Evolutionary conservation across 768 basidiomycete genomes (phyloP), one percentile per base, ranked within the genome.

Genomic region (Trametes coccinea): DNA sequence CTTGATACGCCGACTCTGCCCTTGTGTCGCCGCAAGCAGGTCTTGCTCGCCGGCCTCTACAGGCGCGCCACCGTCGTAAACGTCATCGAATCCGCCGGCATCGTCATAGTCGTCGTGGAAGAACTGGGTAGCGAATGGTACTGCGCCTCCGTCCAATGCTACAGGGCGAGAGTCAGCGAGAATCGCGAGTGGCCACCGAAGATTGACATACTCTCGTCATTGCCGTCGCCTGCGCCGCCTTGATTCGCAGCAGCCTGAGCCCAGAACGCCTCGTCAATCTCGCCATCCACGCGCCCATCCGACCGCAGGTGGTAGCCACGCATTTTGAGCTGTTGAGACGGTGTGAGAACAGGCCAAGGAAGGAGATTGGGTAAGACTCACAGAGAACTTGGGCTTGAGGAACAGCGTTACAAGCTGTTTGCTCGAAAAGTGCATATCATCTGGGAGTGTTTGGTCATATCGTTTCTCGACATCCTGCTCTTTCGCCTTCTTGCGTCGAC

Each of bases 231-330:
- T 17, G 73, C 66, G 16, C 82, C 83, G 9, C 78, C 84, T 73
- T 92, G 88, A 53, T 91, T 85, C 0, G 92, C 93, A 9, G 94
- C 95, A 4, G 93, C 93, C 68, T 93, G 90, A 0, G 95, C 95
- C 97, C 97, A 98, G 79, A 95, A 98, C 63, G 91, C 87, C 75
- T 95, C 94, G 71, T 98, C 96, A 30, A 96, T 88, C 74, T 97
- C 95, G 31, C 90, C 94, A 65, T 94, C 89, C 31, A 82, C 84
- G 31, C 82, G 79, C 58, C 85, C 81, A 59, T 87, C 84, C 48
- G 78, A 64, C 53, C 73, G 67, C 33, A 80, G 84, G 40, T 81
- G 80, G 56, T 86, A 86, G 7, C 92, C 90, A 13, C 95, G 87
- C 93, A 97, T 95, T 70, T 86, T 90, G 40, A 98, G 76, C 96